phyloP scores from a whole-genome alignment of 805 yeast genomes.

The Wickerhamiella dianesei region DNA sequence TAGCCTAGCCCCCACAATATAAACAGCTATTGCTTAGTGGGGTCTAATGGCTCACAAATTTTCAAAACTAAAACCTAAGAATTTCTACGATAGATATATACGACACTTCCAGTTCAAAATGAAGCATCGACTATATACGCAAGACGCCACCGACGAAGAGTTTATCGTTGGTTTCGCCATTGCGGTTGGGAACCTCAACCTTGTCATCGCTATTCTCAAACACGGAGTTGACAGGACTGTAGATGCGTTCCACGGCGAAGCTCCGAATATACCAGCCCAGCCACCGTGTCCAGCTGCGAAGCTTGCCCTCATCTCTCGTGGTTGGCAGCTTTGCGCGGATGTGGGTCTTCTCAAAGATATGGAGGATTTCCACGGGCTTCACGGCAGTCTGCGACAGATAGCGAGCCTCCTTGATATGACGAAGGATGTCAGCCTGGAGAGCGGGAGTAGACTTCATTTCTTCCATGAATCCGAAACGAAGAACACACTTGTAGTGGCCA shows the following conservation, averaged over 20 bases:
- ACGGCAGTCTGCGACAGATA: neutral
- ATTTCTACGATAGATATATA: no score
- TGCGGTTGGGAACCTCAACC: neutral
- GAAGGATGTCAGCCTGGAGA: neutral
- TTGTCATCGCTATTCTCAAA: conserved; percentile 8
- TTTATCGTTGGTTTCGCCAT: neutral
- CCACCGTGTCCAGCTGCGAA: conserved; percentile 3
- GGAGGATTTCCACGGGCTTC: neutral
- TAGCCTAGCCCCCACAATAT: no score
- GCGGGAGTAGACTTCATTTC: neutral
- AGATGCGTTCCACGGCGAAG: conserved; percentile 6
- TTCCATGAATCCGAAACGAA: conserved; percentile 35
- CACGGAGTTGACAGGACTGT: conserved; percentile 9
- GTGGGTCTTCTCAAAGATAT: conserved; percentile 9
- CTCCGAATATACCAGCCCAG: neutral
- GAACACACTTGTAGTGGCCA: conserved; percentile 37
- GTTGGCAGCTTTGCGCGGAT: conserved; percentile 2
- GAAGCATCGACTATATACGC: neutral
- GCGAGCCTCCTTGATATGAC: neutral
- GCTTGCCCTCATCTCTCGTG: neutral
- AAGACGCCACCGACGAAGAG: neutral
- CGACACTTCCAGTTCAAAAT: no score
- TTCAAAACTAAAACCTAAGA: no score
- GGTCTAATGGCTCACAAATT: no score
- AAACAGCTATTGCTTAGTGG: no score